Conservation (phyloP, 129 eudicot genomes). For the Escallonia rubra region DNA sequence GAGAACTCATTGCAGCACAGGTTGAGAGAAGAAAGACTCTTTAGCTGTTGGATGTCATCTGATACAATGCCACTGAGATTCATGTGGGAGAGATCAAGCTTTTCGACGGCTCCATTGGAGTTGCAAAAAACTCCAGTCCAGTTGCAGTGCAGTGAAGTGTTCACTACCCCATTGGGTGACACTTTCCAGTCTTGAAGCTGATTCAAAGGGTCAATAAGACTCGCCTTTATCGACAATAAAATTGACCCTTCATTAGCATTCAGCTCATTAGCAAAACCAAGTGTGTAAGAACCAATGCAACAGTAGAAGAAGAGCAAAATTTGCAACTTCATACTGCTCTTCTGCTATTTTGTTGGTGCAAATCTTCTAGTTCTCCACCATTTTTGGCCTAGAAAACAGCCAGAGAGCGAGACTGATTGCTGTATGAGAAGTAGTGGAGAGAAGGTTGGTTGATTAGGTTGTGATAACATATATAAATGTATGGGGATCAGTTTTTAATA, state of each 20-base stretch:
- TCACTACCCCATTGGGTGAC: conserved; percentile 2
- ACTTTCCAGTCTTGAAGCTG: conserved; percentile 59
- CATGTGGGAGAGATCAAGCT: conserved; percentile 66
- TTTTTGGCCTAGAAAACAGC: conserved; percentile 5
- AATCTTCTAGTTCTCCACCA: conserved; percentile 18
- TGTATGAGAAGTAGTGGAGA: conserved; percentile 38
- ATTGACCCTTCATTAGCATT: conserved; percentile 39
- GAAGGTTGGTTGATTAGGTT: conserved; percentile 27
- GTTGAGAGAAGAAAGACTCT: conserved; percentile 43
- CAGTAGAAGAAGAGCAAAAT: conserved; percentile 23
- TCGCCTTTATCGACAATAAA: conserved; percentile 54
- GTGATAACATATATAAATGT: conserved; percentile 12
- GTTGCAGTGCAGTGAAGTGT: conserved; percentile 43
- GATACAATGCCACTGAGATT: conserved; percentile 65
- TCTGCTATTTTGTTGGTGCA: conserved; percentile 5
- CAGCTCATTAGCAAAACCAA: conserved; percentile 19
- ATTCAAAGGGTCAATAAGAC: conserved; percentile 60
- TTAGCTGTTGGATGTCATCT: conserved; percentile 40
- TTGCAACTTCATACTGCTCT: conserved; percentile 18
- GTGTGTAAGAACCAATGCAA: conserved; percentile 24
- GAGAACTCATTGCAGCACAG: conserved; percentile 71
- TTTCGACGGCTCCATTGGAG: conserved; percentile 45
- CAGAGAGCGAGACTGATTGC: conserved; percentile 22
- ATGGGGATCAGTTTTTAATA: conserved; percentile 16
- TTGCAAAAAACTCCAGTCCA: conserved; percentile 83